A percentile compares a stretch with the other conserved stretches of the same genome.
Evolutionary conservation across 2,329 filamentous ascomycete species (phyloP).

Genomic region (Sporothrix curviconia): DNA sequence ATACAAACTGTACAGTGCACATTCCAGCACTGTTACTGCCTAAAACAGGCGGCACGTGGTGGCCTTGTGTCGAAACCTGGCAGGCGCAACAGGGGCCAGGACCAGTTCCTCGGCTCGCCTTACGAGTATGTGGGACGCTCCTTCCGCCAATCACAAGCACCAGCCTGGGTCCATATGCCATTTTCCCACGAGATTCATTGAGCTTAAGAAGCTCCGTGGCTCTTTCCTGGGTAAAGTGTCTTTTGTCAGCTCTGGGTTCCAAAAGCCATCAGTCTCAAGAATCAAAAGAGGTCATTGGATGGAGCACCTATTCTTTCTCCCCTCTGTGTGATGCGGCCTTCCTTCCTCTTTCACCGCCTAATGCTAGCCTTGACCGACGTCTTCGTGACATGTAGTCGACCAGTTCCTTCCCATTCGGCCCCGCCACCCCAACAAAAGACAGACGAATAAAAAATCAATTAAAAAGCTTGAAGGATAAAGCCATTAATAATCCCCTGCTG

Average conservation of each 20-base stretch:
- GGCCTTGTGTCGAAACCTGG: no score
- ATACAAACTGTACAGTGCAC: no score
- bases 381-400: no score
- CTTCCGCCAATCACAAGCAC: background rate
- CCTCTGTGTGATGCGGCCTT: no score
- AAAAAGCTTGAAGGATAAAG: background rate
- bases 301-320: no score
- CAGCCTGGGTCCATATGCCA: background rate
- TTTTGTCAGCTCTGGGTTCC: no score
- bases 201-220: no score
- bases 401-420: background rate
- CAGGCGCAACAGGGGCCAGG: background rate
- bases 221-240: no score
- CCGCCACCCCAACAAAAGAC: conserved; percentile 7
- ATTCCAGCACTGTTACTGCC: background rate
- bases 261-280: no score
- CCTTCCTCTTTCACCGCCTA: no score
- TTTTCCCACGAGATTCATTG: background rate
- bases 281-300: no score
- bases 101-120: conserved; percentile 5
- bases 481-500: background rate
- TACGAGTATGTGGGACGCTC: background rate
- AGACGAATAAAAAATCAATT: background rate
- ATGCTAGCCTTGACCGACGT: no score
- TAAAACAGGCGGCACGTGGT: background rate